These are phyloP conservation scores for Arthrobotrys musiformis DNA, from an alignment of 2,329 filamentous ascomycete species.

Conservation along the genomic window DNA sequence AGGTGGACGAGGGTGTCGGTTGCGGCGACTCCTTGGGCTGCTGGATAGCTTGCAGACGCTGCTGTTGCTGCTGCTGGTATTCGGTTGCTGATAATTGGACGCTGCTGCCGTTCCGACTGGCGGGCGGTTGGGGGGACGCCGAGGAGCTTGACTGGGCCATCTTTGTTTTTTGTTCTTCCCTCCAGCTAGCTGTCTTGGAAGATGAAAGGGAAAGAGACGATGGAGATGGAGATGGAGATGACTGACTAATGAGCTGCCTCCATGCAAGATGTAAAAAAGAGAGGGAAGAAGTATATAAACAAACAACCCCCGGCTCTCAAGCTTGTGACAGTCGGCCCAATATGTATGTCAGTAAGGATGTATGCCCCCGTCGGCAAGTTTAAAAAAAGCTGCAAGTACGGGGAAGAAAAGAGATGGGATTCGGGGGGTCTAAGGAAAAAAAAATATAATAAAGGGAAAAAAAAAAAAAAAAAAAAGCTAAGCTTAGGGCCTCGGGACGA, in stretches of 20 bases:
- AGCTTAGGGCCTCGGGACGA: constrained; percentile 25
- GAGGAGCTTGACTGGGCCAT: constrained; percentile 41
- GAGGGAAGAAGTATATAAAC: background rate
- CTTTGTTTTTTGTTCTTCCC: background rate
- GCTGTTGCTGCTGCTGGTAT: constrained; percentile 44
- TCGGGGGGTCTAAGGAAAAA: too few species aligned
- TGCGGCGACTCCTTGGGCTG: constrained; percentile 14
- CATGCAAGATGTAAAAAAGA: too few species aligned
- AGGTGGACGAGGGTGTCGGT: constrained; percentile 6
- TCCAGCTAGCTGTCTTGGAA: background rate
- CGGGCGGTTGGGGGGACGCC: constrained; percentile 28
- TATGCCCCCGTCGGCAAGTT: too few species aligned
- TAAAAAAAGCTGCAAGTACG: too few species aligned
- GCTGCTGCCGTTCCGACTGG: constrained; percentile 34
- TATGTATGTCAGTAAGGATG: too few species aligned
- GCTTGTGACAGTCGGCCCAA: too few species aligned
- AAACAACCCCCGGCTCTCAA: too few species aligned
- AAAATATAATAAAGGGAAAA: too few species aligned
- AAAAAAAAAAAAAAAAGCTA: background rate
- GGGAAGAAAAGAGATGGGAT: background rate
- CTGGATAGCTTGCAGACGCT: constrained; percentile 18
- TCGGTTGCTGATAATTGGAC: constrained; percentile 52
- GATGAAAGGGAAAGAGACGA: background rate
- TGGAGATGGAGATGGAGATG: background rate
- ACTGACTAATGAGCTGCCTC: background rate